Conservation (phyloP, 2,329 filamentous ascomycete genomes). For the Fusarium tupiense region DNA sequence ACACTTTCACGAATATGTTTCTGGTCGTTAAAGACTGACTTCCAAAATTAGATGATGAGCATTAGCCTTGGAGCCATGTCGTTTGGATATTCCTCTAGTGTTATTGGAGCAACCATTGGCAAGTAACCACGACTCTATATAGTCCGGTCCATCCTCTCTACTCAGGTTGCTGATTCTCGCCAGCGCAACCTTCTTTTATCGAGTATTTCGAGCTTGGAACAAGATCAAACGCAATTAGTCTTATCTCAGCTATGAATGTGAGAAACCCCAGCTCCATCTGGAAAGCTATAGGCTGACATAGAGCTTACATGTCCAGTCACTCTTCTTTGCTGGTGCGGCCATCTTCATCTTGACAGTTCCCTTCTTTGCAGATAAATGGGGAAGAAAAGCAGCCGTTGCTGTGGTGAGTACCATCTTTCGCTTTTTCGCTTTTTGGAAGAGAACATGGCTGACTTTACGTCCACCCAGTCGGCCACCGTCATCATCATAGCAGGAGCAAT, state of each 20-base stretch:
- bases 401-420: background rate
- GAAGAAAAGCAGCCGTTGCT: background rate
- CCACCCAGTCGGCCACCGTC: background rate
- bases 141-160: no score
- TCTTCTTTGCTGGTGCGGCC: background rate
- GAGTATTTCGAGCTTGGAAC: background rate
- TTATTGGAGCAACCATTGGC: background rate
- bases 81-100: background rate
- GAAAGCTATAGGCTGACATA: background rate
- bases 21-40: background rate
- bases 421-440: background rate
- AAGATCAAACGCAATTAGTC: background rate
- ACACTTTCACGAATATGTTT: background rate
- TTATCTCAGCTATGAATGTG: background rate
- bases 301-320: background rate
- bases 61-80: background rate
- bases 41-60: background rate
- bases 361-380: background rate
- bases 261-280: background rate
- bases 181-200: background rate
- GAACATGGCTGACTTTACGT: background rate
- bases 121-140: background rate
- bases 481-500: background rate
- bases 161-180: background rate
- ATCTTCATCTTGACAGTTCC: background rate